Base-by-base conservation (phyloP, 2,329 filamentous ascomycete genomes). In the Talaromyces sp. region DNA sequence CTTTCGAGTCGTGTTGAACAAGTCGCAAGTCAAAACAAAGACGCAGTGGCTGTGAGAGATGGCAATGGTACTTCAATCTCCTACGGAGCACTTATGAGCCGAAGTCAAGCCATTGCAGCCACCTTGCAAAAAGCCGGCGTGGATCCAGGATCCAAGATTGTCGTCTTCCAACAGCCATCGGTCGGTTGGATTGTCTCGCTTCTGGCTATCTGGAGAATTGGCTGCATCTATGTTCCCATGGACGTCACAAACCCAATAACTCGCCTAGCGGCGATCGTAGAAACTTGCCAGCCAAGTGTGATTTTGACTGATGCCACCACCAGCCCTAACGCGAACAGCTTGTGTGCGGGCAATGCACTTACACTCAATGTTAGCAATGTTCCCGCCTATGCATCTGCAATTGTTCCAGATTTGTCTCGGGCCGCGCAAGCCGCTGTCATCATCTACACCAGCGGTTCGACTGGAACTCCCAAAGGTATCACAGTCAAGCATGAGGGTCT, bases 141-240 rank as follows among this genome's bases (percentile, higher is more conserved):
- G 5, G 56, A 58, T 1, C 4, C 26, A 1, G 72, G 68, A 0
- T 66, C 66, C 10, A 56, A 59, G 0, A 72, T 83, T 2, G 73
- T 65, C 0, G 77, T 83, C 1, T 76, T 79, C 55, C 74, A 77
- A 41, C 56, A 77, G 31, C 31, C 31, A 35, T 35, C 31, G 31
- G 31, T 35, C 31, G 31, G 13, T 35, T 35, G 31, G 31, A 35
- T 35, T 35, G 31, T 35, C 55, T 62, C 62, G 32, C 59, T 66
- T 43, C 59, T 63, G 32, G 80, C 75, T 4, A 76, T 81, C 50
- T 63, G 73, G 59, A 67, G 71, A 0, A 56, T 77, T 13, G 80
- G 79, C 0, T 72, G 43, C 7, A 49, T 64, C 7, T 76, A 72
- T 58, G 60, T 75, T 7, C 73, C 73, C 0, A 68, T 84, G 0